These are phyloP conservation scores for Salvia rosmarinus DNA, from an alignment of 257 asterid species.

Conservation along the genomic window DNA sequence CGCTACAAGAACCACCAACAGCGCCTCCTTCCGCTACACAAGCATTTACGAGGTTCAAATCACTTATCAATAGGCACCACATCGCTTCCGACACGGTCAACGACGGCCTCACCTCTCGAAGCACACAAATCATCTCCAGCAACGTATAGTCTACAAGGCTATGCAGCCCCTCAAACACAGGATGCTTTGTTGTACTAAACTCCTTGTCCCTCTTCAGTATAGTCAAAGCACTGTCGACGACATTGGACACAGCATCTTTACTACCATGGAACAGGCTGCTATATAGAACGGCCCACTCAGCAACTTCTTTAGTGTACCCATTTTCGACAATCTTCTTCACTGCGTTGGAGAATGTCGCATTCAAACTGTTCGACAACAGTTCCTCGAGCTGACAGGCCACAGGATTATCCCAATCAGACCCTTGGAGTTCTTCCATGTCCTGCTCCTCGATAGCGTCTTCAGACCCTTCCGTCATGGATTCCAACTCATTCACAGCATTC, in stretches of 20 bases:
- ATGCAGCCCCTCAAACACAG: constrained; percentile 53
- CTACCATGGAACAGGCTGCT: constrained; percentile 64
- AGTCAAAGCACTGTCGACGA: constrained; percentile 68
- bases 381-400: constrained; percentile 56
- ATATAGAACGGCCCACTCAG: constrained; percentile 67
- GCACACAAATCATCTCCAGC: constrained; percentile 75
- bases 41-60: constrained; percentile 67
- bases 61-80: constrained; percentile 77
- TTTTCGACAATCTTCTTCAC: constrained; percentile 55
- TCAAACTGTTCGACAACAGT: constrained; percentile 49
- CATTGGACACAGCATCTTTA: constrained; percentile 63
- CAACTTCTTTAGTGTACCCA: constrained; percentile 61
- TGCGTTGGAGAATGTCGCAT: constrained; percentile 49
- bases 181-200: constrained; percentile 34
- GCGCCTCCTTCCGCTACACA: constrained; percentile 49
- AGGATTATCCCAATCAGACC: constrained; percentile 68
- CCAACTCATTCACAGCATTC: constrained; percentile 40
- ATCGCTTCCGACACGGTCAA: constrained; percentile 65
- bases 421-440: constrained; percentile 37
- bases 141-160: constrained; percentile 63
- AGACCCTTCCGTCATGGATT: constrained; percentile 37
- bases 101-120: constrained; percentile 66
- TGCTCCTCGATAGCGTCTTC: constrained; percentile 33
- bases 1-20: constrained; percentile 34
- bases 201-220: constrained; percentile 52